These are phyloP conservation scores for Suillus variegatus DNA, from an alignment of 768 basidiomycete species.

Conservation along the genomic window DNA sequence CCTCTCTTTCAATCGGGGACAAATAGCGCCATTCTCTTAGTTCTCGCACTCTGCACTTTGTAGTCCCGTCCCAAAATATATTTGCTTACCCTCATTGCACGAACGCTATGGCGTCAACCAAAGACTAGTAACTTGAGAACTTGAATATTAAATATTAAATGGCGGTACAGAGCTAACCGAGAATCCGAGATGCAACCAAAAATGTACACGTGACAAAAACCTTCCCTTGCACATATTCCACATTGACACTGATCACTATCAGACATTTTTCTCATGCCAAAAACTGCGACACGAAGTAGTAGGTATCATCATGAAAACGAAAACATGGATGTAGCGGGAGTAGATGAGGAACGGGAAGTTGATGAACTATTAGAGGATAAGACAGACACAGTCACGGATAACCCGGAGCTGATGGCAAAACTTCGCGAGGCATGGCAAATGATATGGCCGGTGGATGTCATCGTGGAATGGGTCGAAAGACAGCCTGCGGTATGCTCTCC, in stretches of 20 bases:
- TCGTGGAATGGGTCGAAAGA: constrained; percentile 7
- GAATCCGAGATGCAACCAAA: neutral
- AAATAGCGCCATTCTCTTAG: too few species aligned
- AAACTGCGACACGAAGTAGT: neutral
- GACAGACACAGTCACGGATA: neutral
- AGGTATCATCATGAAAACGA: neutral
- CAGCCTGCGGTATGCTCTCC: constrained; percentile 2
- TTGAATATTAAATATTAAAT: neutral
- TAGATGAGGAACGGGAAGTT: constrained; percentile 11
- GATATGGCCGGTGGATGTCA: constrained; percentile 5
- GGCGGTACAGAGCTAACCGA: neutral
- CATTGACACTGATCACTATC: neutral
- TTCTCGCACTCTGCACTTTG: too few species aligned
- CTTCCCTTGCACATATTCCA: neutral
- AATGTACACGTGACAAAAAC: neutral
- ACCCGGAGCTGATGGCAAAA: constrained; percentile 6
- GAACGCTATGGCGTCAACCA: too few species aligned
- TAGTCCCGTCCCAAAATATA: too few species aligned
- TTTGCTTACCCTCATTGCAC: too few species aligned
- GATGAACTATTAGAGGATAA: constrained; percentile 9
- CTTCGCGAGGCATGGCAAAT: constrained; percentile 8
- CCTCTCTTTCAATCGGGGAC: too few species aligned
- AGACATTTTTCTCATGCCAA: constrained; percentile 1
- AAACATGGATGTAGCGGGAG: neutral
- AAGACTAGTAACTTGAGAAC: neutral